Conservation (phyloP, 768 basidiomycete genomes). For the Mrakia blollopis region DNA sequence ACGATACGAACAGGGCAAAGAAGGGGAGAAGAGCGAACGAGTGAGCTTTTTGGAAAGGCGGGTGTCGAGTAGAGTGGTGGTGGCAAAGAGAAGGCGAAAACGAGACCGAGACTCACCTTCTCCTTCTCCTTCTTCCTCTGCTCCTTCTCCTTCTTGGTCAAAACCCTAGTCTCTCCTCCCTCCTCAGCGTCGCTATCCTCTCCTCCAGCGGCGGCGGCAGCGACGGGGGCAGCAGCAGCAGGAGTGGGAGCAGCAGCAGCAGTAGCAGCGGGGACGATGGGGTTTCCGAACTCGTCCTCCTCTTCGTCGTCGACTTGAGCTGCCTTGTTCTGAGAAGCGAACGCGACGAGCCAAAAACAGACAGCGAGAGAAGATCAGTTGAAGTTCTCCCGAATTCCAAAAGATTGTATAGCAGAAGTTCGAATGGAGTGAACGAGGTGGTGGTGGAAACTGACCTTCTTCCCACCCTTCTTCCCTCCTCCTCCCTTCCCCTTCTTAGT, state of each 20-base stretch:
- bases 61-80: neutral
- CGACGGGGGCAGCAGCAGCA: conserved; percentile 36
- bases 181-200: conserved; percentile 53
- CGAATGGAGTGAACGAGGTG: neutral
- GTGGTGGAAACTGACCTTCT: conserved; percentile 48
- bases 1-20: conserved; percentile 8
- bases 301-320: conserved; percentile 48
- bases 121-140: conserved; percentile 92
- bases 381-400: neutral
- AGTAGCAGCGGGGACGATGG: conserved; percentile 6
- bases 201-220: conserved; percentile 43
- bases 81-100: neutral
- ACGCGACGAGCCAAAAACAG: neutral
- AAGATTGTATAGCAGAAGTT: no score
- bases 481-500: conserved; percentile 56
- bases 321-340: conserved; percentile 39
- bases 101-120: conserved; percentile 55
- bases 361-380: neutral
- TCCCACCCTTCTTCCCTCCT: conserved; percentile 50
- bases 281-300: conserved; percentile 36
- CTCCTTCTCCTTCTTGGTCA: conserved; percentile 96
- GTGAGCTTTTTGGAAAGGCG: no score
- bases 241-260: conserved; percentile 33
- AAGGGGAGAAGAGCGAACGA: conserved; percentile 1
- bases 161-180: conserved; percentile 54